phyloP scores from a whole-genome alignment of 2,329 filamentous ascomycete species.

The Pseudogymnoascus sp. region DNA sequence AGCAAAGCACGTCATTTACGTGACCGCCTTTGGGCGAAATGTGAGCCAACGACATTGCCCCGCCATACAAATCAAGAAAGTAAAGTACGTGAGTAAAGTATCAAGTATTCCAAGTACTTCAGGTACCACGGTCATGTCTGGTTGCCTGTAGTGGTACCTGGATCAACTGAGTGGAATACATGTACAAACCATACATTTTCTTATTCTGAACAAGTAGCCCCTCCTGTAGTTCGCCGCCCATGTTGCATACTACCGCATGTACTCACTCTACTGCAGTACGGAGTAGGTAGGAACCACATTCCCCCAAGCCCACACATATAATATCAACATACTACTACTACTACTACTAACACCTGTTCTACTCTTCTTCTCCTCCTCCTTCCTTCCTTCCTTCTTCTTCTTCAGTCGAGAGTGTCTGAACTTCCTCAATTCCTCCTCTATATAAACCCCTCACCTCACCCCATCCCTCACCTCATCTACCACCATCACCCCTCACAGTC shows the following conservation, averaged over 20 bases:
- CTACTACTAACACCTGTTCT: too few relatives aligned
- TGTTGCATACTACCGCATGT: background rate
- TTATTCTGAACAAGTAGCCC: background rate
- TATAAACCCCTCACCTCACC: background rate
- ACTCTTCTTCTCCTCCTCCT: too few relatives aligned
- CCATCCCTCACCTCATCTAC: background rate
- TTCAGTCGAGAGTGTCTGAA: background rate
- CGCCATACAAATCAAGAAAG: background rate
- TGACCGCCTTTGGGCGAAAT: background rate
- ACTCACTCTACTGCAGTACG: background rate
- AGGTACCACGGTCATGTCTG: background rate
- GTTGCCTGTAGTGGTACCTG: background rate
- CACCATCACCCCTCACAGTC: slow-evolving; percentile 9
- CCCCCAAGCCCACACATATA: background rate
- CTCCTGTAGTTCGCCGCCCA: background rate
- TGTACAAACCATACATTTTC: background rate
- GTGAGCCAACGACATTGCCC: background rate
- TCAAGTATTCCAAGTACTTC: background rate
- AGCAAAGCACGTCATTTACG: slow-evolving; percentile 1
- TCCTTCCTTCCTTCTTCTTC: background rate
- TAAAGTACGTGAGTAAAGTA: too few relatives aligned
- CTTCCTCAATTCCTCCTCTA: background rate
- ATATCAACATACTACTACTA: background rate
- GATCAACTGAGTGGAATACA: background rate
- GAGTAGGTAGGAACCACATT: background rate